Evolutionary conservation across 345 rosid species (phyloP).

Genomic region (Linum tenue): DNA sequence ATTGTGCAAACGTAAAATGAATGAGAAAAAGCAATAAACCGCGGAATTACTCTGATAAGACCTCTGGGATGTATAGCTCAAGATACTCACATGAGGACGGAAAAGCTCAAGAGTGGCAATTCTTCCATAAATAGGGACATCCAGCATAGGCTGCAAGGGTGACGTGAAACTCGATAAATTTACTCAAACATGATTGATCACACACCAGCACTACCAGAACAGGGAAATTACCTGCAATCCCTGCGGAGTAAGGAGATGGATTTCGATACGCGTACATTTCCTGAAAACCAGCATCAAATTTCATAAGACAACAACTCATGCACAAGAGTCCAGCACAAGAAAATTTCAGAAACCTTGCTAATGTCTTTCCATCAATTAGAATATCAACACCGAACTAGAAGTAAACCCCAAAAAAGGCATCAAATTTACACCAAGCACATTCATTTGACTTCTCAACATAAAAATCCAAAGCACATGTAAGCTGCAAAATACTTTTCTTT

Average conservation of each 20-base stretch:
- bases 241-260: constrained; percentile 64
- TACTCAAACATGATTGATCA: neutral
- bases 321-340: neutral
- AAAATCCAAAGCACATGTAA: too few relatives aligned
- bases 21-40: constrained; percentile 4
- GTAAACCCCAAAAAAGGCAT: too few relatives aligned
- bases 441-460: too few relatives aligned
- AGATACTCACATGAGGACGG: constrained; percentile 76
- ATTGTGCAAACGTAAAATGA: constrained; percentile 10
- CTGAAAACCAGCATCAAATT: constrained; percentile 29
- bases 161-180: constrained; percentile 6
- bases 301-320: neutral
- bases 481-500: too few relatives aligned
- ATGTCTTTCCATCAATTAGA: too few relatives aligned
- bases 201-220: constrained; percentile 2
- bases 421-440: too few relatives aligned
- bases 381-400: neutral
- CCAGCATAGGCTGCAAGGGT: constrained; percentile 64
- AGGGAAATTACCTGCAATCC: constrained; percentile 60
- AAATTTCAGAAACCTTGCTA: neutral
- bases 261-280: constrained; percentile 89
- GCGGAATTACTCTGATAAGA: neutral
- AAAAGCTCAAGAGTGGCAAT: constrained; percentile 87
- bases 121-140: constrained; percentile 91
- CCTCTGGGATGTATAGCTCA: neutral